These are phyloP conservation scores for Adenanthera pavonina DNA, from an alignment of 306 rosid species.

Conservation along the genomic window DNA sequence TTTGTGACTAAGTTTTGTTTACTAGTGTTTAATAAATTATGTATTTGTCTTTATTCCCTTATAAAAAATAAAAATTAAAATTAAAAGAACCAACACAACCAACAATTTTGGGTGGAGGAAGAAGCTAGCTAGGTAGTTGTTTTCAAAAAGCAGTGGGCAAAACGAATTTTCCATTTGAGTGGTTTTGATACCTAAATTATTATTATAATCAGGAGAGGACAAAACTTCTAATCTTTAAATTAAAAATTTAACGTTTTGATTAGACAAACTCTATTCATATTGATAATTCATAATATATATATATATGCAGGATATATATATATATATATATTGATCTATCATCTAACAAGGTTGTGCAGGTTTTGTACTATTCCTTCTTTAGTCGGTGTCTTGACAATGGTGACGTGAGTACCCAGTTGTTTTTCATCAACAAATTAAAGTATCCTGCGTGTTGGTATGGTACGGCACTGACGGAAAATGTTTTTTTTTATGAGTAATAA, in stretches of 20 bases:
- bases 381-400: conserved; percentile 6
- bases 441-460: not conserved
- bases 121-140: conserved; percentile 33
- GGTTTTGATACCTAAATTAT: conserved; percentile 33
- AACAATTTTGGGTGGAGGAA: conserved; percentile 46
- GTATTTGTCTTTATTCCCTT: conserved; percentile 24
- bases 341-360: not conserved
- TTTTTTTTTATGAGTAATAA: not conserved
- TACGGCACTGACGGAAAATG: not conserved
- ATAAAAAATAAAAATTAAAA: not conserved
- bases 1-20: conserved; percentile 18
- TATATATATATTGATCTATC: not conserved
- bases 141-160: conserved; percentile 55
- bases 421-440: not conserved
- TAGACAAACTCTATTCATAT: not conserved
- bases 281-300: not conserved
- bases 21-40: conserved; percentile 23
- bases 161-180: conserved; percentile 48
- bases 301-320: not conserved
- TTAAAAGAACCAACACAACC: conserved; percentile 23
- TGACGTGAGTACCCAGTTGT: not conserved
- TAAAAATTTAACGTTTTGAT: not conserved
- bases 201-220: conserved; percentile 17
- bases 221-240: not conserved
- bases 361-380: not conserved